A percentile compares a stretch with the other conserved stretches of the same genome.
Conservation (phyloP, 2,329 filamentous ascomycete genomes). For the Orbilia ellipsospora region DNA sequence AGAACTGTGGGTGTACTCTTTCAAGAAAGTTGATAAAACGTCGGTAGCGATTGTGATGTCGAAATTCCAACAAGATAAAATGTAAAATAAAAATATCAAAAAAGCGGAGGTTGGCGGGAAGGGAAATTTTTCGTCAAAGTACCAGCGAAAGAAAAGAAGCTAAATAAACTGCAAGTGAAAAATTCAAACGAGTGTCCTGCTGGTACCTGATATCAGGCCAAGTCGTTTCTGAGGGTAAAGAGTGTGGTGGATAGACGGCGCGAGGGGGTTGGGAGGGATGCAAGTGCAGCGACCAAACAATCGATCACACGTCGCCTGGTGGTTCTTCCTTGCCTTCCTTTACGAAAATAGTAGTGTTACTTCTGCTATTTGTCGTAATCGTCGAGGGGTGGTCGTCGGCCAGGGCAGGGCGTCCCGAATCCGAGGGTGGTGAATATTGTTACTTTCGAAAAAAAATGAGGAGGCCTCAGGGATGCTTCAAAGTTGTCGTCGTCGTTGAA, state of each 20-base stretch:
- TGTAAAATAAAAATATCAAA: background rate
- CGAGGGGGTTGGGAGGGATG: background rate
- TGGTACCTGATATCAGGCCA: slow-evolving; percentile 18
- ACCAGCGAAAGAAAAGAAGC: slow-evolving; percentile 40
- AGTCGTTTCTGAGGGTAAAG: background rate
- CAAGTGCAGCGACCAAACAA: slow-evolving; percentile 14
- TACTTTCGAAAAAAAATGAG: too few relatives aligned
- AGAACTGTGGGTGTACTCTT: too few relatives aligned
- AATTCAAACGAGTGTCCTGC: slow-evolving; percentile 39
- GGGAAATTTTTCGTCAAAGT: slow-evolving; percentile 47
- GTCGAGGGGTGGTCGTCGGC: background rate
- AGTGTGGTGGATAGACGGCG: background rate
- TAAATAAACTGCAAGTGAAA: slow-evolving; percentile 13
- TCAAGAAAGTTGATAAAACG: slow-evolving; percentile 12
- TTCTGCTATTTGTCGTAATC: background rate
- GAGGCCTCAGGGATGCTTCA: background rate
- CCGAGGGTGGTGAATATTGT: too few relatives aligned
- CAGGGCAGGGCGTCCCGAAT: too few relatives aligned
- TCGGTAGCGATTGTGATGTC: slow-evolving; percentile 39
- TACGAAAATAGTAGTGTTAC: too few relatives aligned
- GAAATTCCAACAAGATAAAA: slow-evolving; percentile 7
- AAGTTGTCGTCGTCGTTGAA: background rate
- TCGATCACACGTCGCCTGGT: slow-evolving; percentile 14
- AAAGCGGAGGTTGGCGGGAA: slow-evolving; percentile 23
- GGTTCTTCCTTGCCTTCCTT: slow-evolving; percentile 1